These are phyloP conservation scores for Populus pruinosa DNA, from an alignment of 345 rosid genomes.

Conservation along the genomic window DNA sequence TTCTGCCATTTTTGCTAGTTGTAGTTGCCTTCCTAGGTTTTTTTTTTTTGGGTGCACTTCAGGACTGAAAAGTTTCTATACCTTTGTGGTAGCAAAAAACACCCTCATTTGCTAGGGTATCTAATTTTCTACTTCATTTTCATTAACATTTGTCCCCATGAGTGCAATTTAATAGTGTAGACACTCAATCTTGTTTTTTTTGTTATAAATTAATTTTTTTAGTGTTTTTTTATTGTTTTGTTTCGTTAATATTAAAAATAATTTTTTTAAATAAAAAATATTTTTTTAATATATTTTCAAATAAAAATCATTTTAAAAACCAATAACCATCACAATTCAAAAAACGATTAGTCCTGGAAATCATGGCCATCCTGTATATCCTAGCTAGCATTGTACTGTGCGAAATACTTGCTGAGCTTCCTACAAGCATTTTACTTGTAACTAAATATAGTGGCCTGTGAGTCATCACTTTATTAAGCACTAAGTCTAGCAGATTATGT, in stretches of 20 bases:
- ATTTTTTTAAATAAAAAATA: too few species aligned
- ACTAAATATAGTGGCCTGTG: not conserved
- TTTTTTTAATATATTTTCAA: too few species aligned
- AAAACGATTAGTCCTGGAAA: not conserved
- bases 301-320: too few species aligned
- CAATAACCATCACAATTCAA: rapidly evolving
- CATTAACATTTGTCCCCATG: not conserved
- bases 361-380: not conserved
- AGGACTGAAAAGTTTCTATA: not conserved
- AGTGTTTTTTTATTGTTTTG: too few species aligned
- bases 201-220: too few species aligned
- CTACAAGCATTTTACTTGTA: not conserved
- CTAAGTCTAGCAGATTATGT: not conserved
- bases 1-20: not conserved
- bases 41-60: not conserved
- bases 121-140: not conserved
- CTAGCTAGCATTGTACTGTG: not conserved
- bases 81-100: not conserved
- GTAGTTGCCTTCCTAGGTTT: not conserved
- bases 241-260: too few species aligned
- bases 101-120: not conserved
- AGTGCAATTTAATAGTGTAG: not conserved
- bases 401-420: too few species aligned
- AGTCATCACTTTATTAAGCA: not conserved
- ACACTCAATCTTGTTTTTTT: too few species aligned